These are phyloP conservation scores for Petunia axillaris DNA, from an alignment of 257 asterid species.

Conservation along the genomic window DNA sequence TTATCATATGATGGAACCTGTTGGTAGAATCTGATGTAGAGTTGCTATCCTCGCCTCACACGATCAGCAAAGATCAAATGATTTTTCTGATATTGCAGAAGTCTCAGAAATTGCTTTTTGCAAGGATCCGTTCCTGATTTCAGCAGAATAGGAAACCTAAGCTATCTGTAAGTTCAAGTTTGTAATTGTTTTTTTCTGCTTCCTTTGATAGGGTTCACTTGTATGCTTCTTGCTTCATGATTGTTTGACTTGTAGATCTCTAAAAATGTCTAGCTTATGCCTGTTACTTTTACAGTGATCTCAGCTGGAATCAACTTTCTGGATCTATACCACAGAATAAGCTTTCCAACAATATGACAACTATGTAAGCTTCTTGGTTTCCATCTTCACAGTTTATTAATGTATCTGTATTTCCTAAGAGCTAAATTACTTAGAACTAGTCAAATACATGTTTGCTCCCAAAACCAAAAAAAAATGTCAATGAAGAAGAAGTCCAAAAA, in stretches of 20 bases:
- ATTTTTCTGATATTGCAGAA: constrained; percentile 41
- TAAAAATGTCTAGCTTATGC: constrained; percentile 7
- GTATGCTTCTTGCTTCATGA: background rate
- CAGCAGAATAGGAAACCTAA: constrained; percentile 43
- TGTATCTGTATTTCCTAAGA: background rate
- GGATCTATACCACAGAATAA: constrained; percentile 41
- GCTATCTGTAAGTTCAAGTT: constrained; percentile 43
- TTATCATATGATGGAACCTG: constrained; percentile 16
- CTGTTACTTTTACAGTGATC: constrained; percentile 43
- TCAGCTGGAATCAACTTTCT: constrained; percentile 50
- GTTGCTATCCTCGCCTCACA: background rate
- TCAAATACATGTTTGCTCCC: background rate
- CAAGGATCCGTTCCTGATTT: constrained; percentile 50
- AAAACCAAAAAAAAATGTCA: too few species aligned
- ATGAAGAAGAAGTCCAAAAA: background rate
- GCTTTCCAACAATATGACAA: constrained; percentile 44
- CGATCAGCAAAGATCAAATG: background rate
- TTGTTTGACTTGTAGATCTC: background rate
- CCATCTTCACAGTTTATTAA: constrained; percentile 12
- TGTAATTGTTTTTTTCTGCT: constrained; percentile 9
- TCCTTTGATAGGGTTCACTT: constrained; percentile 1
- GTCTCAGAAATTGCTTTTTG: constrained; percentile 56
- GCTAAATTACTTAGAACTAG: background rate
- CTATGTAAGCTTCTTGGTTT: constrained; percentile 42
- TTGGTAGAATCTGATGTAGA: constrained; percentile 4